Conservation (phyloP, 2,329 filamentous ascomycete species). For the Trichoderma sp. region DNA sequence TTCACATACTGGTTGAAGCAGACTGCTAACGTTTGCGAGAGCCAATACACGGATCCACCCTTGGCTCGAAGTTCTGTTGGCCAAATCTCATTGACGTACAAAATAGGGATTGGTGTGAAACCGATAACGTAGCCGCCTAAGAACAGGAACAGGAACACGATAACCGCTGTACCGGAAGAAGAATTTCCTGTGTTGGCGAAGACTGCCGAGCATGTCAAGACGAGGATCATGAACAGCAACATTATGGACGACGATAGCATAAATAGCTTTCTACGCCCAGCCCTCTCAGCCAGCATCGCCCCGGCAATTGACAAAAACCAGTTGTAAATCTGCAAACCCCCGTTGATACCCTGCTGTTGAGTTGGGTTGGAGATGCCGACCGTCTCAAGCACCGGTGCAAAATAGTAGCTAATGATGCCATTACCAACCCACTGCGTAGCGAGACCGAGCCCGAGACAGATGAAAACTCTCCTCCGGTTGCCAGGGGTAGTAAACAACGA, state of each 20-base stretch:
- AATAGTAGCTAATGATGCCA: neutral
- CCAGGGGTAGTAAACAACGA: neutral
- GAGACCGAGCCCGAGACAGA: neutral
- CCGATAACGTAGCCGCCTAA: neutral
- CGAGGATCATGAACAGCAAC: neutral
- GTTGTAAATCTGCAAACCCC: too few species aligned
- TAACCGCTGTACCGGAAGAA: neutral
- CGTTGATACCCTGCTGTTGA: neutral
- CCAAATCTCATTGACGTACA: too few species aligned
- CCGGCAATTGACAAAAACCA: too few species aligned
- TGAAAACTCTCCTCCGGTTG: neutral
- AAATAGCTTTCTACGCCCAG: neutral
- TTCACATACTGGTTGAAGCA: neutral
- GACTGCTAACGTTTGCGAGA: neutral
- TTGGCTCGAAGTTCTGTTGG: neutral
- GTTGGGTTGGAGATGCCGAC: neutral
- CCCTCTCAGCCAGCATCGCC: neutral
- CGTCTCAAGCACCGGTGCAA: neutral
- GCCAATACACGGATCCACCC: neutral
- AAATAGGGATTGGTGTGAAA: neutral
- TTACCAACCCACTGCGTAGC: neutral
- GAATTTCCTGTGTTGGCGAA: neutral
- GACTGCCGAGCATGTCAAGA: neutral
- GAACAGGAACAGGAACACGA: neutral
- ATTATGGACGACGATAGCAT: neutral